These are phyloP conservation scores for Cyclotella distinguenda DNA, from an alignment of 108 stramenopile genomes.

Conservation along the genomic window DNA sequence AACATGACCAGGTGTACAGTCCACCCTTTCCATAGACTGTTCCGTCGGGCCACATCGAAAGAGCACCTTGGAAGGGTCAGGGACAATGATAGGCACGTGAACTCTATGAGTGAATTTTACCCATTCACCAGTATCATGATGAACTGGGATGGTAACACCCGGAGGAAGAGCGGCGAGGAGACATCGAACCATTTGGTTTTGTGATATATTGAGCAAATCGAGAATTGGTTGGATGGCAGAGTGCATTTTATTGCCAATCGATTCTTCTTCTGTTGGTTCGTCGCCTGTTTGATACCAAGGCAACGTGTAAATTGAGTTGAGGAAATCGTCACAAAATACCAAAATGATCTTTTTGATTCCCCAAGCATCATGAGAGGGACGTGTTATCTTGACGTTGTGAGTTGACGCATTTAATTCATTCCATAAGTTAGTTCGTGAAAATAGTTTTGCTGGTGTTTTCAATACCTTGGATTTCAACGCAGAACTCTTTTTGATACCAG, in stretches of 20 bases:
- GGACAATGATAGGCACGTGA: conserved; percentile 88
- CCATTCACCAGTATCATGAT: conserved; percentile 98
- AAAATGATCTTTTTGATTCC: conserved; percentile 95
- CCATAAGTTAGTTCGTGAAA: conserved; percentile 68
- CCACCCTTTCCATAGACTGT: conserved; percentile 69
- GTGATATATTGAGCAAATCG: conserved; percentile 51
- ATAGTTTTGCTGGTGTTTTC: conserved; percentile 13
- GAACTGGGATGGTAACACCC: conserved; percentile 92
- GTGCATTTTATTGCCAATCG: conserved; percentile 40
- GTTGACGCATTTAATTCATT: conserved; percentile 65
- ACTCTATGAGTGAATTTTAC: conserved; percentile 92
- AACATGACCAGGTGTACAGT: conserved; percentile 84
- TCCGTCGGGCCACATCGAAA: conserved; percentile 86
- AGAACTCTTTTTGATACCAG: conserved; percentile 15
- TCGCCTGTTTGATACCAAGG: conserved; percentile 78
- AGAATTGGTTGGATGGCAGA: conserved; percentile 79
- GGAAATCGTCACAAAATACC: conserved; percentile 96
- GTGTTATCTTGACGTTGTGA: conserved; percentile 81
- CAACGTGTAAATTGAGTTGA: conserved; percentile 81
- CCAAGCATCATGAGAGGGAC: conserved; percentile 96
- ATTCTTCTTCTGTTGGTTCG: conserved; percentile 11
- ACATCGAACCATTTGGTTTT: conserved; percentile 75
- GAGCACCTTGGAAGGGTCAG: conserved; percentile 68
- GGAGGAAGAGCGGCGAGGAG: conserved; percentile 94
- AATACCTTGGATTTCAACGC: not conserved